These are phyloP conservation scores for Lentinula sp. DNA, from an alignment of 768 basidiomycete species.

Conservation along the genomic window DNA sequence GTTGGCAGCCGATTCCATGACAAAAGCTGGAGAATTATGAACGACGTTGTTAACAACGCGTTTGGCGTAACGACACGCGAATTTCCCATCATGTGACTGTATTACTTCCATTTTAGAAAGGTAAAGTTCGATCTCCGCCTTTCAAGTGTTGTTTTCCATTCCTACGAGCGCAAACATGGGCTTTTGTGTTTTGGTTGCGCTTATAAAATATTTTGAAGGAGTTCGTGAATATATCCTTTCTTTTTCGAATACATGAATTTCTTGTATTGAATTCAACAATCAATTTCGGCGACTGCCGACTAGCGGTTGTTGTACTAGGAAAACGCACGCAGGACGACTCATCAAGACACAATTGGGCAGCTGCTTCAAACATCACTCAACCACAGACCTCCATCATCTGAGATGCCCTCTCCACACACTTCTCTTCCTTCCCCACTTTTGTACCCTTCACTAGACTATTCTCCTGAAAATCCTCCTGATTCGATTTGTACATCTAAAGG, in stretches of 20 bases:
- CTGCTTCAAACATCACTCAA: not conserved
- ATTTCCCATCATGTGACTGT: not conserved
- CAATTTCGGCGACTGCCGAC: not conserved
- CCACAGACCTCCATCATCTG: not conserved
- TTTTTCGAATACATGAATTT: not conserved
- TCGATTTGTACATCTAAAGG: not conserved
- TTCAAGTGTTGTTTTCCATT: too few species aligned
- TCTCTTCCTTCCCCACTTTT: not conserved
- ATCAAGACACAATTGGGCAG: not conserved
- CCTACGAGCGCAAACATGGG: too few species aligned
- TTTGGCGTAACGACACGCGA: not conserved
- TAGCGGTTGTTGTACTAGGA: not conserved
- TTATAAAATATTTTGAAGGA: too few species aligned
- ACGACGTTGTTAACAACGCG: not conserved
- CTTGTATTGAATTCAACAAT: not conserved
- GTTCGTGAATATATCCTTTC: not conserved
- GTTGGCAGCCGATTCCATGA: slow-evolving; percentile 53
- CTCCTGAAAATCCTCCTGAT: not conserved
- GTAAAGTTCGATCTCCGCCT: not conserved
- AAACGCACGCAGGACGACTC: slow-evolving; percentile 2
- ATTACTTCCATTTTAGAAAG: not conserved
- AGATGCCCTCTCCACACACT: not conserved
- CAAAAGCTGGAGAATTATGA: not conserved
- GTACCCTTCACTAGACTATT: not conserved
- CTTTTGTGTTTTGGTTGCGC: too few species aligned